Conservation (phyloP, 1,139 yeast species). For the Geotrichum reessii region DNA sequence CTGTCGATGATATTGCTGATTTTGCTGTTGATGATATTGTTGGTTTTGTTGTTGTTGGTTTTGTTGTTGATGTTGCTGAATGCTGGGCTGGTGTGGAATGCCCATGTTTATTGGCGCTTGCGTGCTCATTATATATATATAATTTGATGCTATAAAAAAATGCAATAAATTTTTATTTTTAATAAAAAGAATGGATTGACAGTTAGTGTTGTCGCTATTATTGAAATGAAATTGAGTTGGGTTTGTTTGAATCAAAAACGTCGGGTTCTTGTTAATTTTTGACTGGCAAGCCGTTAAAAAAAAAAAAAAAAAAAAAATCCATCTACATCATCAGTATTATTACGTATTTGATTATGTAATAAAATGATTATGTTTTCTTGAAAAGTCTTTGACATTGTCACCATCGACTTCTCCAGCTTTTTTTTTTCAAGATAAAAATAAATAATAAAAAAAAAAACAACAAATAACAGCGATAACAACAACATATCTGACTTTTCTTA, state of each 20-base stretch:
- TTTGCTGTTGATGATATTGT: not conserved
- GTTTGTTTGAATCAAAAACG: not conserved
- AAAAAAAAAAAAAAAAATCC: not conserved
- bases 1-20: not conserved
- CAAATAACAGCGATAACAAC: no score
- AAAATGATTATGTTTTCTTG: not conserved
- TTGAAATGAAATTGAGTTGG: not conserved
- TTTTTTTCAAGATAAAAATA: not conserved
- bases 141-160: not conserved
- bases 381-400: not conserved
- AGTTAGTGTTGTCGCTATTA: not conserved
- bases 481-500: no score
- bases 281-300: not conserved
- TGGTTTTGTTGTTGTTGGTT: not conserved
- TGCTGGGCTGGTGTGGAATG: not conserved
- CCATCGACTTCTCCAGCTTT: not conserved
- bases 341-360: not conserved
- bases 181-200: not conserved
- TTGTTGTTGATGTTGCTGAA: not conserved
- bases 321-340: not conserved
- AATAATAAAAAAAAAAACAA: not conserved
- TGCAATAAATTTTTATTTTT: no score
- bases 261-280: not conserved
- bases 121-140: not conserved
- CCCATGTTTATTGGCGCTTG: not conserved